These are phyloP conservation scores for Teunomyces aglyptinius DNA, from an alignment of 805 yeast species.

Conservation along the genomic window DNA sequence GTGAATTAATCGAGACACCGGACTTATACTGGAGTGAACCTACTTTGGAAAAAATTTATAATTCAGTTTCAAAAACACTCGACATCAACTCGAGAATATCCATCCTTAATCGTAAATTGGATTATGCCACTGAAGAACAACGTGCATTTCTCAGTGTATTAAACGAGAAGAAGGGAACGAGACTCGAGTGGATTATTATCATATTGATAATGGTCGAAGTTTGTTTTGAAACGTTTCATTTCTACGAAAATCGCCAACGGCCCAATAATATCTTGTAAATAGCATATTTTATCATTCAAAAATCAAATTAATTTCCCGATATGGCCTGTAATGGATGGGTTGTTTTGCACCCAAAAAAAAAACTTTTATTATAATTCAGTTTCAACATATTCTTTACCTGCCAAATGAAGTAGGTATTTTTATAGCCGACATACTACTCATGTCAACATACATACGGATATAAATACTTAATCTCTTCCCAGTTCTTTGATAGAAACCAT, in stretches of 20 bases:
- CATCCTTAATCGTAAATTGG: conserved; percentile 80
- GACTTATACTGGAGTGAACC: conserved; percentile 95
- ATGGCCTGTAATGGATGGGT: not conserved
- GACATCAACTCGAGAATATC: conserved; percentile 77
- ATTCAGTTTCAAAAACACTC: conserved; percentile 63
- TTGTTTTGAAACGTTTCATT: conserved; percentile 73
- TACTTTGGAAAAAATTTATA: conserved; percentile 71
- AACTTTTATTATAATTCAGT: not conserved
- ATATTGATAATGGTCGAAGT: conserved; percentile 82
- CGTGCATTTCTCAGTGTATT: conserved; percentile 71
- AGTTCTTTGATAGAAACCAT: not conserved
- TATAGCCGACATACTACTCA: not conserved
- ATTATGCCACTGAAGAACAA: conserved; percentile 87
- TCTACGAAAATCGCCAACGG: conserved; percentile 48
- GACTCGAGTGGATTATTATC: conserved; percentile 88
- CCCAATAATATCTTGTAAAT: not conserved
- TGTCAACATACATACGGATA: not conserved
- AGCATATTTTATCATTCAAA: not conserved
- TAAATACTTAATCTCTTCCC: not conserved
- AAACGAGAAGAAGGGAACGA: conserved; percentile 70
- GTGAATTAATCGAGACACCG: conserved; percentile 88
- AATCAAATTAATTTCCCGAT: not conserved
- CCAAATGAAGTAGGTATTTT: not conserved
- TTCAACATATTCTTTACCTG: not conserved
- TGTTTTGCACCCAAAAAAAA: not conserved